Base-by-base conservation (phyloP, 805 yeast species). In the Metschnikowia reukaufii region DNA sequence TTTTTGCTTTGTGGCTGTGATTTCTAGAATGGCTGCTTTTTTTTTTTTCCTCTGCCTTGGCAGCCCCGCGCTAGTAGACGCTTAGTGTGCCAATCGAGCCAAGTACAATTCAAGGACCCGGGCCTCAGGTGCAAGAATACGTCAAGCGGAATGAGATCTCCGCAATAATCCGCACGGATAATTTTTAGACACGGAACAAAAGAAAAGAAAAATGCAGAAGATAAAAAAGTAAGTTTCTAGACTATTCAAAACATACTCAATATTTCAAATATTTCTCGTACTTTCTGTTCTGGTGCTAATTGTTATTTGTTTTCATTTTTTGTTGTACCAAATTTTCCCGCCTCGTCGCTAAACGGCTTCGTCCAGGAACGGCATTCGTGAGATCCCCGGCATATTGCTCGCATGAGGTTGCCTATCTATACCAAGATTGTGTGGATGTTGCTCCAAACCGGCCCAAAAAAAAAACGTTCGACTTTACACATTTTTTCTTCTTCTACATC, bases 341-440 rank as follows among this genome's bases (percentile, higher is more conserved):
- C 47, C 47, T 25, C 43, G 20, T 19, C 18, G 32, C 32, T 16
- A 23, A n/a, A 35, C 48, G 48, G 48, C 48, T 44, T 36, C 42
- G 17, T 19, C 40, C 6, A 18, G 23, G 36, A 36, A 36, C 43
- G 44, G 48, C 44, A 29, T 31, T 39, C 19, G 23, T 7, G 40
- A 29, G n/a, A 27, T 15, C 30, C 2, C 39, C 48, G 48, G 48
- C 44, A 44, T 39, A 44, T 23, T 19, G 27, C 36, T 17, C 38
- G 32, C 36, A 10, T 27, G n/a, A 9, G 34, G 41, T 12, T 39
- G 21, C 10, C 35, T 23, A 31, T 40, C 44, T 32, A 31, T 6
- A 15, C 44, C 29, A 31, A 12, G 31, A 27, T 21, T 19, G 23
- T n/a, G n/a, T 10, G n/a, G 21, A 15, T 19, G 4, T 13, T 25